Base-by-base conservation (phyloP, 2,329 filamentous ascomycete genomes). In the Alternaria burnsii region DNA sequence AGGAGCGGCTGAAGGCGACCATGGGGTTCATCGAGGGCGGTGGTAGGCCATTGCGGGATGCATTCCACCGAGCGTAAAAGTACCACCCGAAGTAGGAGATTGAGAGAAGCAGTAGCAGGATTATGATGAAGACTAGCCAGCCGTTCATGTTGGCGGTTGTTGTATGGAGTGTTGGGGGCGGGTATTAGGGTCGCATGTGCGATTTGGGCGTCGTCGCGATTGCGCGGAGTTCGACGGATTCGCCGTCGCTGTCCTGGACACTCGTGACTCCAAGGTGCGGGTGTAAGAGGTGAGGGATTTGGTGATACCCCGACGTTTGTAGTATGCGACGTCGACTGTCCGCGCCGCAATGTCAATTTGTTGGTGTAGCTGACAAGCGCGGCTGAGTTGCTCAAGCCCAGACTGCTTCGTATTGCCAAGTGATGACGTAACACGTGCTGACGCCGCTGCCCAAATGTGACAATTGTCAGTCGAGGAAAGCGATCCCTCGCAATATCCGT, bases 31-130 rank as follows among this genome's bases (percentile, higher is more conserved):
- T 80, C 11, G 86, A 84, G 2, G 91, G 91, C 32, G 89, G 87
- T 5, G 91, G 91, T 8, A 94, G 88, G 58, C 92, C 92, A 56
- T 93, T 85, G 74, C 88, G 87, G 63, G 88, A 85, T 52, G 92
- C 91, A 71, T 89, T 89, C 70, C 90, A 83, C 73, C 92, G 90
- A 30, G 89, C 88, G 73, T 89, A 93, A 72, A 88, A 79, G 61
- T 93, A 81, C 88, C 90, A 94, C 72, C 85, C 88, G 57, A 85
- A 79, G 58, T 82, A 88, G 71, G 91, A 76, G 72, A 91, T 34
- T 69, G 91, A 75, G 58, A 68, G 52, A 69, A 93, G 80, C 68
- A 92, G 71, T 73, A 94, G 78, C 73, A 92, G 85, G 75, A 96
- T 88, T 77, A 93, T 85, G 81, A 94, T 88, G 65, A 89, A 86